These are phyloP conservation scores for Metschnikowia dekortorum DNA, from an alignment of 805 yeast genomes.

Conservation along the genomic window DNA sequence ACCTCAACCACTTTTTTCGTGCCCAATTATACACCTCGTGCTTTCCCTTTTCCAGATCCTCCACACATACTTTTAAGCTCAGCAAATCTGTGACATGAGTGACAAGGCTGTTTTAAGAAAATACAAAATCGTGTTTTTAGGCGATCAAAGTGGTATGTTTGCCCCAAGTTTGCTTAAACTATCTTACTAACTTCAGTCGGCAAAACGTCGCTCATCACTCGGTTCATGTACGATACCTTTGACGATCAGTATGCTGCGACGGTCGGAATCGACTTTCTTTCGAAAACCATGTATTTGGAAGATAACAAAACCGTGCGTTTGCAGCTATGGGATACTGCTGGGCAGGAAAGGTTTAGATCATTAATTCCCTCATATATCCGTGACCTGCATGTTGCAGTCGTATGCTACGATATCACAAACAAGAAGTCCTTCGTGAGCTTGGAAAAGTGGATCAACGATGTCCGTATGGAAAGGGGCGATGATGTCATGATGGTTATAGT, in stretches of 20 bases:
- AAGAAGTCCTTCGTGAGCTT: conserved; percentile 80
- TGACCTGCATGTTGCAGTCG: conserved; percentile 95
- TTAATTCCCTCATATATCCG: conserved; percentile 93
- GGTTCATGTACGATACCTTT: conserved; percentile 97
- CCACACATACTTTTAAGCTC: background rate
- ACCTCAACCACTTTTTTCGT: background rate
- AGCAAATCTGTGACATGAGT: conserved; percentile 14
- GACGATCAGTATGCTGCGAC: conserved; percentile 97
- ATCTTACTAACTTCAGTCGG: conserved; percentile 54
- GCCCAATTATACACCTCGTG: background rate
- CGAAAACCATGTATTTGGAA: conserved; percentile 75
- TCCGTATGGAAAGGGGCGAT: conserved; percentile 85
- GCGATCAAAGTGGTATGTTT: conserved; percentile 81
- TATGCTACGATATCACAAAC: conserved; percentile 90
- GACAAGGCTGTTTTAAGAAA: conserved; percentile 49
- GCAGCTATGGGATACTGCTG: conserved; percentile 98
- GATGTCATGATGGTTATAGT: conserved; percentile 87
- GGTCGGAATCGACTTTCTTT: conserved; percentile 91
- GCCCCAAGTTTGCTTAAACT: background rate
- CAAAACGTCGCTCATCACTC: conserved; percentile 90
- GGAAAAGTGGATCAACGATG: conserved; percentile 92
- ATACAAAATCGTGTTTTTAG: conserved; percentile 88
- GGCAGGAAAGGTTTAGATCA: conserved; percentile 94
- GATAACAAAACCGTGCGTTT: conserved; percentile 87
- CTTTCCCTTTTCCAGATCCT: background rate